These are phyloP conservation scores for Trichoderma orchidacearum DNA, from an alignment of 495 filamentous ascomycete genomes.

Conservation along the genomic window DNA sequence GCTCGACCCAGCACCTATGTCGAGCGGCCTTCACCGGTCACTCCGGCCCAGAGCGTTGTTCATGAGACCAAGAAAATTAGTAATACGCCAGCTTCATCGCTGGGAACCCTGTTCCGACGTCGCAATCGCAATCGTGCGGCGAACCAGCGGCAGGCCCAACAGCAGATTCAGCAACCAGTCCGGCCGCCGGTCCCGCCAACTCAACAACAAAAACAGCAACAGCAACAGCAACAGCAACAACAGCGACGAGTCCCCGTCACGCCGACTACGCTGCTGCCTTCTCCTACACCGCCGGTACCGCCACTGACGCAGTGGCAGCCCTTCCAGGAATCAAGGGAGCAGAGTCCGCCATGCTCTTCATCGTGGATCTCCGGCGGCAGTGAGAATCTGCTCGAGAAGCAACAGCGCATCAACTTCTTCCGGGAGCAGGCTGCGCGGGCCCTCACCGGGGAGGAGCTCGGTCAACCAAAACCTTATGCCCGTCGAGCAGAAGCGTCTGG, in stretches of 20 bases:
- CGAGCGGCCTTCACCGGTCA: background rate
- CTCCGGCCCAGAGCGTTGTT: background rate
- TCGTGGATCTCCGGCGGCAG: too few species aligned
- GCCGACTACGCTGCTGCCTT: background rate
- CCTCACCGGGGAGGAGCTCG: too few species aligned
- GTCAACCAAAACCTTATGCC: too few species aligned
- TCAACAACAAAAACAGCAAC: too few species aligned
- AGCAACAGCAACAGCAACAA: too few species aligned
- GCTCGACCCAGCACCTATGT: background rate
- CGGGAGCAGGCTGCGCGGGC: too few species aligned
- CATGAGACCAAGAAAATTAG: background rate
- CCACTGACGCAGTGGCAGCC: background rate
- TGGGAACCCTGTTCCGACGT: constrained; percentile 1
- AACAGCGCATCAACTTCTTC: too few species aligned
- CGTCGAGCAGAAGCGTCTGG: too few species aligned
- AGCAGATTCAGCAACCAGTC: background rate
- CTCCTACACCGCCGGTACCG: background rate
- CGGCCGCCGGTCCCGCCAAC: background rate
- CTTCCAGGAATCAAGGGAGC: background rate
- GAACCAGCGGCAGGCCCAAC: background rate
- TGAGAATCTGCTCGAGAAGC: too few species aligned
- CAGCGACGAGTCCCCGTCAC: too few species aligned
- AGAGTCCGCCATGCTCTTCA: too few species aligned
- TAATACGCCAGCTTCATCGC: background rate
- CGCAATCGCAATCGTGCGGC: background rate